Base-by-base conservation (phyloP, 805 yeast species). In the Hanseniaspora thailandica region DNA sequence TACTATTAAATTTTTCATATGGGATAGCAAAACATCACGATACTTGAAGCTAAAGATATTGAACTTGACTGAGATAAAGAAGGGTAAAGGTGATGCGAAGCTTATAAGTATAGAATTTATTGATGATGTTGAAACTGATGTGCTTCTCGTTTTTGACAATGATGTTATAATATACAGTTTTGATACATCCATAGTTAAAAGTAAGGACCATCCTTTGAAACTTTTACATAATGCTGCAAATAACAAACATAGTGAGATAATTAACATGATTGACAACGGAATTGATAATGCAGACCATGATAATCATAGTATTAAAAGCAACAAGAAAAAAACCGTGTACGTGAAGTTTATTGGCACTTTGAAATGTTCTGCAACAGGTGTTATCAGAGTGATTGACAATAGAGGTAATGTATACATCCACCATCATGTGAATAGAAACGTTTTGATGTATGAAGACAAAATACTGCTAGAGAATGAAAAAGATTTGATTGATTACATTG, bases 391-490 rank as follows among this genome's bases (percentile, higher is more conserved):
- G 5, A 22, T 43, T 25, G 54, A 50, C 35, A 43, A 50, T 19
- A 19, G 31, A n/a, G 54, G 54, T n/a, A 50, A 50, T 28, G 17
- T 50, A 2, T 50, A 50, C 43, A 35, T 35, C 12, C 25, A 38
- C 26, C 2, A 28, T 5, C 38, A 23, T 28, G 13, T 10, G 3
- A 43, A 19, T 17, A 13, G 15, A 2, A 50, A 19, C 6, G 4
- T 43, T 1, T 5, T 50, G 5, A n/a, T 34, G 12, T 43, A 20
- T 35, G 47, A 50, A 28, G 46, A 43, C 25, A 26, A 30, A 12
- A n/a, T 43, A 12, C 20, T 43, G 3, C 12, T 30, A 22, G 46
- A 43, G 19, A 30, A 30, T 13, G 35, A 43, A 17, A 43, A 26
- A 6, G 17, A 17, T 13, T 7, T 30, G 12, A 43, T 43, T 17